Base-by-base conservation (phyloP, 345 rosid genomes). In the Citrus reticulata region DNA sequence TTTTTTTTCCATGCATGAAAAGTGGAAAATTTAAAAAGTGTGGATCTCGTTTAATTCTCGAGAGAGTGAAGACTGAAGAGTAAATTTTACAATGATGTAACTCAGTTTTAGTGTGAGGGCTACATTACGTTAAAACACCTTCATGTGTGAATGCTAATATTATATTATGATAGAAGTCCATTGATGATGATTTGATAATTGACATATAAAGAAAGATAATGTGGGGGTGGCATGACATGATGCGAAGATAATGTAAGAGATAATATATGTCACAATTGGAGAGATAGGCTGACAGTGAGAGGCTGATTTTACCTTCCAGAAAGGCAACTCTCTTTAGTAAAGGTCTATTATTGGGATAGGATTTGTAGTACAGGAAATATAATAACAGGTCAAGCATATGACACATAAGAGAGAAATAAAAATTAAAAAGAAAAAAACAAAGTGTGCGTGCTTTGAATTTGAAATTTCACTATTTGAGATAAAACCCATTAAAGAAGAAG, bases 161-260 rank as follows among this genome's bases (percentile, higher is more conserved):
- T 10, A 80, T 54, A 29, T 4, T 63, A 14, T 16, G 68, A 20
- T 62, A 32, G 39, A 32, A 74, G 78, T 77, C 39, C 49, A 75
- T 35, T 30, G 51, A 77, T 80, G 27, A 84, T 80, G 39, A 80
- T 81, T 78, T 78, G 83, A 80, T 80, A 9, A 84, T 82, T 81
- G 84, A 83, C 77, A 70, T 58, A 68, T 59, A 40, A 32, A 19
- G 39, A 35, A 78, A 80, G 84, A 80, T 77, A 76, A 75, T 72
- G 82, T 37, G 63, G 65, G 70, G 51, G 51, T 46, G 51, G 14
- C 51, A 27, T 42, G 77, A 70, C 34, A 74, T 77, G 70, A 73
- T 30, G 42, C 30, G 32, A 70, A 86, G 80, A 86, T 83, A 85
- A 81, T 65, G 60, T 37, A 61, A 37, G 75, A 60, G 79, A 78